phyloP scores from a whole-genome alignment of 345 rosid genomes.

The Trapa incisa region DNA sequence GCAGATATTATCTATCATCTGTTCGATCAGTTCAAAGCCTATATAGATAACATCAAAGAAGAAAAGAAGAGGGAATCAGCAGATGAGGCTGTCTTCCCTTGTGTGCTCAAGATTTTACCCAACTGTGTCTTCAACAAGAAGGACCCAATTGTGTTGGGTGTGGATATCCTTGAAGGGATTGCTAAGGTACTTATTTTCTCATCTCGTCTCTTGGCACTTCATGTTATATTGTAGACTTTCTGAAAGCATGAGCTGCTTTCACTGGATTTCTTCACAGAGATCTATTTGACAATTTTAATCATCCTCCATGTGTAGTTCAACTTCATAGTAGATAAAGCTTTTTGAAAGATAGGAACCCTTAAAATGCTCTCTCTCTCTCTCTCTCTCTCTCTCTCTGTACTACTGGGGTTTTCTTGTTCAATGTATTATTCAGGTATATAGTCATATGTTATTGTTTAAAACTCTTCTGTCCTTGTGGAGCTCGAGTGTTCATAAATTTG shows the following conservation, averaged over 20 bases:
- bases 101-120: constrained; percentile 66
- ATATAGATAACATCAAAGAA: constrained; percentile 69
- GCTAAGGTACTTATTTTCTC: constrained; percentile 37
- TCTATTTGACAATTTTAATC: too few relatives aligned
- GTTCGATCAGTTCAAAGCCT: constrained; percentile 81
- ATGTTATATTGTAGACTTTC: background rate
- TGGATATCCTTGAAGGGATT: constrained; percentile 70
- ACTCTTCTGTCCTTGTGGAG: background rate
- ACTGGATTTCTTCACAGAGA: too few relatives aligned
- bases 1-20: constrained; percentile 95
- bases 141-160: constrained; percentile 87
- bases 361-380: too few relatives aligned
- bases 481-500: background rate
- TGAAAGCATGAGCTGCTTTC: background rate
- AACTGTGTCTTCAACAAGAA: constrained; percentile 72
- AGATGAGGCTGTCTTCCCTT: constrained; percentile 89
- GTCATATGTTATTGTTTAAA: too few relatives aligned
- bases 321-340: too few relatives aligned
- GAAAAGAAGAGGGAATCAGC: constrained; percentile 91
- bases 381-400: too few relatives aligned
- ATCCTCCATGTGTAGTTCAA: too few relatives aligned
- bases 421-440: too few relatives aligned
- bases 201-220: background rate
- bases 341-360: too few relatives aligned
- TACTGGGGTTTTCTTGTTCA: too few relatives aligned